Evolutionary conservation across 2,329 filamentous ascomycete genomes (phyloP).

Genomic region (Lachnellula willkommii): DNA sequence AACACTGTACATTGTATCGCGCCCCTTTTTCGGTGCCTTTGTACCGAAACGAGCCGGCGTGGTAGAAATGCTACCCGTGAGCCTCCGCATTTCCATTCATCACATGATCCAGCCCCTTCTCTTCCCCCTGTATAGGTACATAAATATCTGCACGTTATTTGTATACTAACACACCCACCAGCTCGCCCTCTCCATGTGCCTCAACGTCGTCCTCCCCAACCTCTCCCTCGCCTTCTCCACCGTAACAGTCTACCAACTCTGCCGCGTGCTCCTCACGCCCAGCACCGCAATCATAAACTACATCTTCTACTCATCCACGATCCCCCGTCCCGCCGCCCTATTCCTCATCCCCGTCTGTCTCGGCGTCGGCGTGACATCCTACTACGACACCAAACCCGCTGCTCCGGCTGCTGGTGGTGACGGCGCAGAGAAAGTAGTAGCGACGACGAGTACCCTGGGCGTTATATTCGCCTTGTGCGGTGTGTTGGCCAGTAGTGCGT

Average conservation of each 20-base stretch:
- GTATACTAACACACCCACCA: conserved; percentile 4
- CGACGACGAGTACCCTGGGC: conserved; percentile 50
- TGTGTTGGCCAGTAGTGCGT: conserved; percentile 43
- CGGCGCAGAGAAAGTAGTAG: neutral
- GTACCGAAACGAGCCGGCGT: conserved; percentile 22
- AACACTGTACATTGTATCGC: conserved; percentile 22
- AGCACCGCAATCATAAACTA: conserved; percentile 28
- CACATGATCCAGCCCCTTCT: neutral
- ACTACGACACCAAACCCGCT: conserved; percentile 37
- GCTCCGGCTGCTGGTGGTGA: conserved; percentile 38
- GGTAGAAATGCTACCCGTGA: conserved; percentile 25
- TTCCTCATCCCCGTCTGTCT: conserved; percentile 34
- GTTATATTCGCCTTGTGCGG: conserved; percentile 57
- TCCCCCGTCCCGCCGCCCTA: conserved; percentile 22
- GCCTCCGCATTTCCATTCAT: conserved; percentile 2
- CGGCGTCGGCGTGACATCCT: conserved; percentile 42
- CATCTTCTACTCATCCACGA: conserved; percentile 23
- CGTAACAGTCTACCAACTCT: conserved; percentile 29
- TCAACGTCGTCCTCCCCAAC: conserved; percentile 28
- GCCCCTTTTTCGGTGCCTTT: conserved; percentile 22
- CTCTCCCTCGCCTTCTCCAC: conserved; percentile 26
- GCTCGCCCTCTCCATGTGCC: conserved; percentile 26
- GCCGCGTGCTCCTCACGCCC: conserved; percentile 27
- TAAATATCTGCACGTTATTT: neutral
- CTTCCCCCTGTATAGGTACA: neutral